Percentiles rank a stretch among this genome's conserved stretches.
Evolutionary conservation across 2,329 filamentous ascomycete genomes (phyloP).

Genomic region (Gaeumannomyces tritici): DNA sequence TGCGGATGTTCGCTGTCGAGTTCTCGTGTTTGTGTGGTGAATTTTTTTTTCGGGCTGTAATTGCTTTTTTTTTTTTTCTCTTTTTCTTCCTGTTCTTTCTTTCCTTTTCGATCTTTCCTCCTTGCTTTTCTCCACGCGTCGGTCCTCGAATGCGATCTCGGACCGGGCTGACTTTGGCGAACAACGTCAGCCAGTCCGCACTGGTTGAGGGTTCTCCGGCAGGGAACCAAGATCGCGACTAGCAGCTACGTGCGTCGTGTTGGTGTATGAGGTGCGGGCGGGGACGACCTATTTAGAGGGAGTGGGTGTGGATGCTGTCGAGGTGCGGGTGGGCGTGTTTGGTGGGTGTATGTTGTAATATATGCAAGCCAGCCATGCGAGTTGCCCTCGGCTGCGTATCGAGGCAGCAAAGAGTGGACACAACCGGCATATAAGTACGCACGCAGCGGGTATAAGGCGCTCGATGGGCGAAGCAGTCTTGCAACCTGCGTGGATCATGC

Average conservation of each 20-base stretch:
- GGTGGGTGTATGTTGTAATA: not conserved
- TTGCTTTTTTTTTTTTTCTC: conserved; percentile 2
- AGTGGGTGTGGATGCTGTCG: not conserved
- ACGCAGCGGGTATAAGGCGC: not conserved
- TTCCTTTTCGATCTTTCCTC: not conserved
- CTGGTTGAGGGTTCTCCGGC: not conserved
- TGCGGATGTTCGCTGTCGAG: not conserved
- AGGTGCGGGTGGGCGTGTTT: not conserved
- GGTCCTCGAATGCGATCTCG: not conserved
- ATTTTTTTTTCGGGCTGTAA: not conserved
- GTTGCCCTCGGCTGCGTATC: not conserved
- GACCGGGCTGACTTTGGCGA: not conserved
- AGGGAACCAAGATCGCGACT: not conserved
- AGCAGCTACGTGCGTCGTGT: not conserved
- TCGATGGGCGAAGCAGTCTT: not conserved
- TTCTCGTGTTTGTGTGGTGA: not conserved
- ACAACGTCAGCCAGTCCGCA: not conserved
- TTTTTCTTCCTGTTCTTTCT: too few relatives aligned
- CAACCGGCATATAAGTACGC: conserved; percentile 1
- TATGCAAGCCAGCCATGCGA: not conserved
- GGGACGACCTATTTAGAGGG: not conserved
- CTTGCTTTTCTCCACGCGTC: not conserved
- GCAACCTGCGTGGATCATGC: not conserved
- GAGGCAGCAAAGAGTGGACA: not conserved
- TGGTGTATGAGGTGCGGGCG: not conserved